A percentile compares a stretch with the other conserved stretches of the same genome.
Conservation (phyloP, 768 basidiomycete genomes). For the Galerina sulciceps region DNA sequence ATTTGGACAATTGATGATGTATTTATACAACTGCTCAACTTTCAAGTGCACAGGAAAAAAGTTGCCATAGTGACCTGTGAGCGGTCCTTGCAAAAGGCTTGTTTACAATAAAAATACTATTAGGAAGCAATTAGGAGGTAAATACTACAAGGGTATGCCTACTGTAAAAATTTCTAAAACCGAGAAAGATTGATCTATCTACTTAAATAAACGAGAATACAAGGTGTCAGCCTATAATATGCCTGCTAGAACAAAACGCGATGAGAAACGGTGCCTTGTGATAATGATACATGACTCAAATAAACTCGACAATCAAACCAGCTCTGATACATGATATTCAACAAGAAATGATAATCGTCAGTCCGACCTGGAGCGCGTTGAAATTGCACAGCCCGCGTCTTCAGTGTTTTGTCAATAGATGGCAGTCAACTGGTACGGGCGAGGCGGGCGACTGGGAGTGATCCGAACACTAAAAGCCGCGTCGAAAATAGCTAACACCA, state of each 20-base stretch:
- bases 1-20: no score
- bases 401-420: background rate
- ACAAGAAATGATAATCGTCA: background rate
- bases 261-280: no score
- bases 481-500: background rate
- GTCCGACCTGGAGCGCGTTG: background rate
- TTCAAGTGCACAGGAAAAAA: no score
- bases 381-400: slow-evolving; percentile 1
- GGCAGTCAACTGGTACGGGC: background rate
- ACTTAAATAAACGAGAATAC: background rate
- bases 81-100: no score
- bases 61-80: no score
- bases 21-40: no score
- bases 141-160: no score
- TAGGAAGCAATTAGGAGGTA: no score
- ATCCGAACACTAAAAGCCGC: background rate
- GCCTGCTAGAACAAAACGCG: background rate
- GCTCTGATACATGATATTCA: background rate
- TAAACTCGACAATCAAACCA: slow-evolving; percentile 1
- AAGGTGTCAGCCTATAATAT: background rate
- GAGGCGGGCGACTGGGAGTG: background rate
- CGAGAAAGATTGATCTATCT: background rate
- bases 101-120: no score
- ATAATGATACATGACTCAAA: background rate
- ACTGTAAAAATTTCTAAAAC: no score